Evolutionary conservation across 495 filamentous ascomycete species (phyloP).

Genomic region (Xylaria nigripes): DNA sequence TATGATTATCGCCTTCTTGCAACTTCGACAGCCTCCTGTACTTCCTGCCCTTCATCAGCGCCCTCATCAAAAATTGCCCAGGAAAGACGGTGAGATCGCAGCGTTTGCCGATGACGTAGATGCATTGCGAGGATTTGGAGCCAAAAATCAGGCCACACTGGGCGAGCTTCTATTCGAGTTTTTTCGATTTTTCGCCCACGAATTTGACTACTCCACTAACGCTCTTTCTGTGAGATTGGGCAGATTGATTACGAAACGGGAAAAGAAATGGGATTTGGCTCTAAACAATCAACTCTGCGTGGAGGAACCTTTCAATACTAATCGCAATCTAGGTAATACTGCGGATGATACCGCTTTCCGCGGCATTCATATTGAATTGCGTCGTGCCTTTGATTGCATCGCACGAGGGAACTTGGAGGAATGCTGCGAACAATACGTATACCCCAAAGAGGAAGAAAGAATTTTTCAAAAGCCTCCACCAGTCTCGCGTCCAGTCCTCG

Average conservation of each 20-base stretch:
- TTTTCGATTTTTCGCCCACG: conserved; percentile 89
- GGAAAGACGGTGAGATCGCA: conserved; percentile 54
- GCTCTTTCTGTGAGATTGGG: conserved; percentile 86
- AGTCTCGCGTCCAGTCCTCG: conserved; percentile 37
- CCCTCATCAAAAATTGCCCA: conserved; percentile 52
- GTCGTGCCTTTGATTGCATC: conserved; percentile 76
- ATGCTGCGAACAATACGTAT: conserved; percentile 78
- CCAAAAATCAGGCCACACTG: conserved; percentile 70
- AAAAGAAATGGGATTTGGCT: conserved; percentile 74
- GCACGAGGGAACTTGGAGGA: conserved; percentile 65
- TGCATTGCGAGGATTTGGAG: conserved; percentile 62
- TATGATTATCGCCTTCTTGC: conserved; percentile 93
- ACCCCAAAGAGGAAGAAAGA: conserved; percentile 73
- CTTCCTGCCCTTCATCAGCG: conserved; percentile 79
- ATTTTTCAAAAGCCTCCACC: conserved; percentile 62
- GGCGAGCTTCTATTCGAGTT: conserved; percentile 85
- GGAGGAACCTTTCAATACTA: conserved; percentile 91
- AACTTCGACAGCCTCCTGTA: conserved; percentile 79
- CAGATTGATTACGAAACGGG: conserved; percentile 69
- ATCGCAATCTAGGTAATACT: conserved; percentile 93
- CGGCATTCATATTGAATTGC: conserved; percentile 81
- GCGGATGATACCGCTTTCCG: conserved; percentile 89
- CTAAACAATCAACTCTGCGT: conserved; percentile 81
- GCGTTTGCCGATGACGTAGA: conserved; percentile 82
- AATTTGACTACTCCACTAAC: conserved; percentile 77